Base-by-base conservation (phyloP, 2,329 filamentous ascomycete species). In the Chalara sp. region DNA sequence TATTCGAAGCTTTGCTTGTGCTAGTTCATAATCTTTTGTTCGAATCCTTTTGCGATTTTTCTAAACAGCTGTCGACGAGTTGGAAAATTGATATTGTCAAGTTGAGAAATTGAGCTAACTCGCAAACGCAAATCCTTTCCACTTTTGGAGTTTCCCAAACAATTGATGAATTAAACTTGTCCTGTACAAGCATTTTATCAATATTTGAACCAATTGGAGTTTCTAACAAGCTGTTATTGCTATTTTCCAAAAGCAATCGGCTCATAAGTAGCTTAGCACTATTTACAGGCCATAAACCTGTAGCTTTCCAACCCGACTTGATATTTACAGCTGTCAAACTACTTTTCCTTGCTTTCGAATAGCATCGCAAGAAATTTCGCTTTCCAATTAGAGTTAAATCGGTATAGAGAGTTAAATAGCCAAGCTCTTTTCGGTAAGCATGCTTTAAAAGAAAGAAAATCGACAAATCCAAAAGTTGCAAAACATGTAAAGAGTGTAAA, bases 331-430 rank as follows among this genome's bases (percentile, higher is more conserved):
- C 13, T 29, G 43, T 45, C 10, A 45, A 29, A 45, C 6, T 30
- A 28, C 32, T 30, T 39, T 10, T 35, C 37, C 31, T 21, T 28
- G 47, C 47, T 44, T 44, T 44, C 12, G 44, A 8, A 49, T 49
- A 49, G 21, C 47, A 44, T 10, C 28, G 10, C 10, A 49, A 29
- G 41, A 49, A 49, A 13, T 49, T 49, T 35, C 41, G 40, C 41
- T 49, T 49, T 8, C 40, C n/a, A 35, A 49, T 13, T 8, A 31
- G 47, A 21, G 41, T 44, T 32, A 30, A 49, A 49, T 49, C 31
- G 32, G 29, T 44, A n/a, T 35, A 31, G 31, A 37, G 6, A 45
- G n/a, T 5, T 31, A 45, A 45, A 7, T 6, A 7, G 7, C 28
- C 10, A 29, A 45, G 43, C 28, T 31, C 2, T 31, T 45, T 45